phyloP scores from a whole-genome alignment of 2,329 filamentous ascomycete species.

The Zymoseptoria pseudotritici region DNA sequence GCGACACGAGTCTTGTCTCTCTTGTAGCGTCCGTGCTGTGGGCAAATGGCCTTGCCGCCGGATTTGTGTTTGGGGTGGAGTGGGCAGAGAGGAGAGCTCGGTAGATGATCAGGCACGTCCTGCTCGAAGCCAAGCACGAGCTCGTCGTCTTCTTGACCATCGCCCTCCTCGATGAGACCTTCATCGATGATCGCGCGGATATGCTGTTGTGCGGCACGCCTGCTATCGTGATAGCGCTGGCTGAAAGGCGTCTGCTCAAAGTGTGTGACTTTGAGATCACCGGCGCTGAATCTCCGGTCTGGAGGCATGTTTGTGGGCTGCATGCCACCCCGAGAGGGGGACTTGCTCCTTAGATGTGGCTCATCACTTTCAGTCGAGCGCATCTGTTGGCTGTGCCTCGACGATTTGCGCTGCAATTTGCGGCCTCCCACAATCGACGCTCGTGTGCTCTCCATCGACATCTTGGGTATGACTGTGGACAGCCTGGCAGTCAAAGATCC shows the following conservation, averaged over 20 bases:
- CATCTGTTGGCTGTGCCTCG: background rate
- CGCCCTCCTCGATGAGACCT: conserved; percentile 17
- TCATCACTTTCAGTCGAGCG: background rate
- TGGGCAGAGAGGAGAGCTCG: conserved; percentile 37
- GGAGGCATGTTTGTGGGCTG: background rate
- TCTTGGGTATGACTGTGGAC: background rate
- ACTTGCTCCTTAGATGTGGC: background rate
- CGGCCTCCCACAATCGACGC: background rate
- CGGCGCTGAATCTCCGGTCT: conserved; percentile 2
- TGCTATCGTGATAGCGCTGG: conserved; percentile 25
- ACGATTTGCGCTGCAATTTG: conserved; percentile 1
- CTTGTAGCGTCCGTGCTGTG: conserved; percentile 31
- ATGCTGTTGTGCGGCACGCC: conserved; percentile 18
- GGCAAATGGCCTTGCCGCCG: conserved; percentile 33
- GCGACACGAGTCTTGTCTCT: conserved; percentile 1
- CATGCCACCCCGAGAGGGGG: background rate
- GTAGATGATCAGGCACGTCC: conserved; percentile 38
- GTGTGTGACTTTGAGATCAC: conserved; percentile 20
- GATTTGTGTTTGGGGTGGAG: conserved; percentile 31
- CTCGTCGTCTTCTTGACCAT: conserved; percentile 17
- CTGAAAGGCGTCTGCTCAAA: conserved; percentile 27
- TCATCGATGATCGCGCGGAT: conserved; percentile 22
- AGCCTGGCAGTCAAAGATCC: background rate
- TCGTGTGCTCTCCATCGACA: conserved; percentile 4
- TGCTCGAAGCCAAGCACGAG: conserved; percentile 26